Evolutionary conservation across 257 asterid species (phyloP).

Genomic region (Solanum lignicaule): DNA sequence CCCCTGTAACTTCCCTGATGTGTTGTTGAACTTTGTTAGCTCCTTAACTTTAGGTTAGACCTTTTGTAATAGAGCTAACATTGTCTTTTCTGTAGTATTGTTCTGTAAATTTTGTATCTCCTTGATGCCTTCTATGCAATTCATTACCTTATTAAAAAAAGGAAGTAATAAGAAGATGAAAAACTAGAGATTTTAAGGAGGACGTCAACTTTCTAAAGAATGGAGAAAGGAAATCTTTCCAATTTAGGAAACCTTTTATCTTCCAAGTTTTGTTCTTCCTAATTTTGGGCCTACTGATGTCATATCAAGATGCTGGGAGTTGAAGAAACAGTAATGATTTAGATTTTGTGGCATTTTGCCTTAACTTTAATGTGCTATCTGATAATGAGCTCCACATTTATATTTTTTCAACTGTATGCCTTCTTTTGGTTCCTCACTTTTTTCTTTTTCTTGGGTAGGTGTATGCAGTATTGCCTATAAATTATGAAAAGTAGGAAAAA

Average conservation of each 20-base stretch:
- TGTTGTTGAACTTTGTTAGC: neutral
- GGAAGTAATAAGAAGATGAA: neutral
- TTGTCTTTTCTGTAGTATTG: neutral
- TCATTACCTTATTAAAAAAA: neutral
- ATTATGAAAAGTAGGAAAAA: neutral
- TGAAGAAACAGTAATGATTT: neutral
- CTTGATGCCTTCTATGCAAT: neutral
- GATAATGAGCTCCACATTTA: neutral
- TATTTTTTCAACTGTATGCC: neutral
- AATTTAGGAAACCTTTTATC: neutral
- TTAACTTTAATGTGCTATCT: neutral
- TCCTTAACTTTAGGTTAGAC: neutral
- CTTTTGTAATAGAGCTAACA: neutral
- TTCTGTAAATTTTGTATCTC: neutral
- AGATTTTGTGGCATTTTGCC: neutral
- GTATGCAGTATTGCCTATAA: neutral
- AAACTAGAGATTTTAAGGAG: neutral
- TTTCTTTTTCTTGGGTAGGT: neutral
- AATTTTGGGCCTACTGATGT: neutral
- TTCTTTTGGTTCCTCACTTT: neutral
- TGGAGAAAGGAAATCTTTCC: neutral
- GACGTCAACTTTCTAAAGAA: neutral
- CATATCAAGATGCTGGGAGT: neutral
- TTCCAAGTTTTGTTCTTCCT: neutral
- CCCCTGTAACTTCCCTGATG: neutral